Evolutionary conservation across 2,329 filamentous ascomycete genomes (phyloP).

Genomic region (Colletotrichum liriopes): DNA sequence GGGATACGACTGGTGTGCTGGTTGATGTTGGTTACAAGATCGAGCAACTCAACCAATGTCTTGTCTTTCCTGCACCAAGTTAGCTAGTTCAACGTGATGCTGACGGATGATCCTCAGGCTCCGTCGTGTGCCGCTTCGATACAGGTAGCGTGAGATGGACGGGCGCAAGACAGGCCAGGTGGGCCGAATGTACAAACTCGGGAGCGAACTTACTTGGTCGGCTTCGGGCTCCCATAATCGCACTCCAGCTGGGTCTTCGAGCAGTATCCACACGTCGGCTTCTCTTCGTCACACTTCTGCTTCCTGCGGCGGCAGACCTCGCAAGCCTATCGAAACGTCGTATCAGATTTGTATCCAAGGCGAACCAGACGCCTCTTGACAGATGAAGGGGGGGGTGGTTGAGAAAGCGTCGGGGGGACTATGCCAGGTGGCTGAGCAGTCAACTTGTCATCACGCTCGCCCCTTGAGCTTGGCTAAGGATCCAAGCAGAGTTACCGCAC

Average conservation of each 20-base stretch:
- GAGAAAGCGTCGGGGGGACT: no score
- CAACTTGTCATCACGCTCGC: neutral
- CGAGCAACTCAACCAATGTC: constrained; percentile 73
- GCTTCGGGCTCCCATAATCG: constrained; percentile 72
- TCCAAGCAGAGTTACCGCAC: neutral
- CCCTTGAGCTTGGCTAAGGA: neutral
- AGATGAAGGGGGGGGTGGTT: neutral
- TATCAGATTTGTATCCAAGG: constrained; percentile 2
- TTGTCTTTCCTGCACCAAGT: constrained; percentile 69
- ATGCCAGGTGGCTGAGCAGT: neutral
- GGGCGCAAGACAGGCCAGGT: neutral
- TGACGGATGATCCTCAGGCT: constrained; percentile 20
- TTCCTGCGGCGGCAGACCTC: constrained; percentile 74
- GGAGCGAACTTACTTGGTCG: constrained; percentile 70
- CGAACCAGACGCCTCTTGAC: neutral
- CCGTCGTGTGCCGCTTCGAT: constrained; percentile 16
- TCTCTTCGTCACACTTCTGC: constrained; percentile 75
- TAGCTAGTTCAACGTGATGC: constrained; percentile 11
- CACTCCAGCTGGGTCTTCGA: constrained; percentile 59
- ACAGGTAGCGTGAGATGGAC: neutral
- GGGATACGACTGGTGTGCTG: constrained; percentile 52
- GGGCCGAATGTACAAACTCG: neutral
- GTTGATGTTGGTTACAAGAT: constrained; percentile 69
- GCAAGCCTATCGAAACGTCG: constrained; percentile 61
- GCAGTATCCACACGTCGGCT: constrained; percentile 74